Evolutionary conservation across 495 filamentous ascomycete species (phyloP).

Genomic region (Cairneyella variabilis): DNA sequence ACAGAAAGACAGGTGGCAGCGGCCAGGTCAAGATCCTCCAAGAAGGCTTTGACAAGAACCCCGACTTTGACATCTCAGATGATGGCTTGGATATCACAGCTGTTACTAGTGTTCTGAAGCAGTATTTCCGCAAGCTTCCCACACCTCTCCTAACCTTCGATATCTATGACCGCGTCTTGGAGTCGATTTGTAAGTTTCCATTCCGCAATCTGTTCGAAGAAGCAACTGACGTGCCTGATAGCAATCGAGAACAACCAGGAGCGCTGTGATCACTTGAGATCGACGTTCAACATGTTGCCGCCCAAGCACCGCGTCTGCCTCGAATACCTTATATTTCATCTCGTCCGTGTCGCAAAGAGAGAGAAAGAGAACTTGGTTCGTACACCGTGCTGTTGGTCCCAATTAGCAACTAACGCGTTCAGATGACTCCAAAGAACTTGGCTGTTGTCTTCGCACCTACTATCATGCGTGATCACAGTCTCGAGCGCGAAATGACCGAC

Average conservation of each 20-base stretch:
- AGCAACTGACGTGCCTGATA: conserved; percentile 26
- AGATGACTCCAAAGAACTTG: conserved; percentile 90
- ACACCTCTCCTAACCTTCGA: conserved; percentile 89
- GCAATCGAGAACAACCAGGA: conserved; percentile 51
- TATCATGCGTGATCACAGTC: conserved; percentile 83
- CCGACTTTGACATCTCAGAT: conserved; percentile 88
- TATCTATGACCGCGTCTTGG: conserved; percentile 84
- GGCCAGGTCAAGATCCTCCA: conserved; percentile 82
- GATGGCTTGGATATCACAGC: conserved; percentile 92
- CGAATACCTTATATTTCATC: conserved; percentile 91
- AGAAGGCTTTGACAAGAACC: conserved; percentile 81
- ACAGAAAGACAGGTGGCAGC: conserved; percentile 92
- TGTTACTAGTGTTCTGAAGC: conserved; percentile 92
- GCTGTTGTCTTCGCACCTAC: conserved; percentile 98
- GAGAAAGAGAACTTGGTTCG: conserved; percentile 69
- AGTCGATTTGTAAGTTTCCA: conserved; percentile 57
- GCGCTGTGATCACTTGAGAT: conserved; percentile 64
- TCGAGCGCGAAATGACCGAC: conserved; percentile 94
- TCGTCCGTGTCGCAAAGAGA: conserved; percentile 79
- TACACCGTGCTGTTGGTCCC: background rate
- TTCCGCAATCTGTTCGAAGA: background rate
- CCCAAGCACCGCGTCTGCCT: conserved; percentile 80
- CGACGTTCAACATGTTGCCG: conserved; percentile 72
- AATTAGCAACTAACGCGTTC: conserved; percentile 20
- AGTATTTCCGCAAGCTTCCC: conserved; percentile 95